phyloP scores from a whole-genome alignment of 163 green algal genomes.

The Volvox carteri region DNA sequence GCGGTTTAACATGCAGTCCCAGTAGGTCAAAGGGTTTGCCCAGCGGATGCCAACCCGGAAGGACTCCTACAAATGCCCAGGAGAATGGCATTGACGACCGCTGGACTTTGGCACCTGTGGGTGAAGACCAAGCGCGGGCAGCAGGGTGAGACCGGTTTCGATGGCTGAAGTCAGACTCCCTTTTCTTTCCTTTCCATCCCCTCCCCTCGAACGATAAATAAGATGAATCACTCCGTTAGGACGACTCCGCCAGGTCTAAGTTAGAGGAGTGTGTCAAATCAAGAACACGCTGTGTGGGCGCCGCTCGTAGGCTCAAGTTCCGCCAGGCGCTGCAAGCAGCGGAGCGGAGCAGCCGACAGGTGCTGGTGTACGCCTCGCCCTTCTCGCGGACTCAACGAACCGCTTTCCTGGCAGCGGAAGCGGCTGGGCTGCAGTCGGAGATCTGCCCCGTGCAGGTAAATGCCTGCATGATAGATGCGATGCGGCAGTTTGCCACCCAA shows the following conservation, averaged over 20 bases:
- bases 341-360: not conserved
- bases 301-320: constrained; percentile 8
- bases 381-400: constrained; percentile 43
- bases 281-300: no score
- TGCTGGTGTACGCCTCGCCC: constrained; percentile 16
- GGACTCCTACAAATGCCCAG: no score
- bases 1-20: no score
- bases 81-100: constrained; percentile 7
- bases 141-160: constrained; percentile 43
- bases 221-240: no score
- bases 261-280: no score
- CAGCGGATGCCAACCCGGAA: no score
- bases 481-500: no score
- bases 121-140: constrained; percentile 39
- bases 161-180: no score
- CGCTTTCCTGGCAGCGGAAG: constrained; percentile 20
- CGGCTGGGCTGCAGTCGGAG: constrained; percentile 10
- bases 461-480: not conserved
- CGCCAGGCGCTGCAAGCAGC: not conserved
- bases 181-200: no score
- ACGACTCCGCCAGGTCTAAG: no score
- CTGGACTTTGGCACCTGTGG: constrained; percentile 22
- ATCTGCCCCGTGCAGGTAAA: constrained; percentile 7
- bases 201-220: no score
- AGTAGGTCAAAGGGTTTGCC: no score